Base-by-base conservation (phyloP, 164 flowering plant genomes). In the Umbilicus rupestris region DNA sequence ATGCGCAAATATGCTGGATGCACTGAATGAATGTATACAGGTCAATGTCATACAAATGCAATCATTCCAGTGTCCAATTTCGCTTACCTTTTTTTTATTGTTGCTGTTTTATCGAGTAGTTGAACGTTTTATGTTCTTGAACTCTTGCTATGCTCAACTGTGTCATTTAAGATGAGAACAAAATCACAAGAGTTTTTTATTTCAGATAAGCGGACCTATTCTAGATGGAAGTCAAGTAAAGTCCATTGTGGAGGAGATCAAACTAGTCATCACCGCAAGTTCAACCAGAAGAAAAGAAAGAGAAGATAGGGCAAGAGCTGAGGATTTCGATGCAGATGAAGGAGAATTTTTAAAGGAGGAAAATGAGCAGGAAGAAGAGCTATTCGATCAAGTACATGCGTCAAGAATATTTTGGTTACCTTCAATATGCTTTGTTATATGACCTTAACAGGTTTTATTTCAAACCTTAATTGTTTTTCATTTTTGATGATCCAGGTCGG, bases 361-460 rank as follows among this genome's bases (percentile, higher is more conserved):
- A 81, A 90, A 93, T 79, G 98, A 93, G 81, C 89, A 85, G 77
- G 98, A 93, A 78, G 98, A 93, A 73, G 97, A 93, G 81, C 83
- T 93, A 41, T 93, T 93, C 86, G 90, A 93, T 68, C 94, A 88
- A 78, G 98, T 93, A 17, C 67, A 83, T 19, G 70, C 59, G 14
- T 33, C 7, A 47, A 16, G 67, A 31, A 47, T 24, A 29, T 42
- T 7, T 11, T 22, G 1, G 3, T 19, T 39, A 39, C 9, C 44
- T 41, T 41, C 44, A 14, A 41, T 41, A 6, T 41, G 44, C 44
- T 2, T 41, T 41, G 15, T 7, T 41, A 41, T 0, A 41, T 41
- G 12, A 41, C 10, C 44, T 9, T 41, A 41, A 9, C 16, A 12
- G 10, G 44, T 41, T 41, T 9, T 9, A 41, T 41, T 41, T 41